Evolutionary conservation across 2,329 filamentous ascomycete species (phyloP).

Genomic region (Alternaria rosae): DNA sequence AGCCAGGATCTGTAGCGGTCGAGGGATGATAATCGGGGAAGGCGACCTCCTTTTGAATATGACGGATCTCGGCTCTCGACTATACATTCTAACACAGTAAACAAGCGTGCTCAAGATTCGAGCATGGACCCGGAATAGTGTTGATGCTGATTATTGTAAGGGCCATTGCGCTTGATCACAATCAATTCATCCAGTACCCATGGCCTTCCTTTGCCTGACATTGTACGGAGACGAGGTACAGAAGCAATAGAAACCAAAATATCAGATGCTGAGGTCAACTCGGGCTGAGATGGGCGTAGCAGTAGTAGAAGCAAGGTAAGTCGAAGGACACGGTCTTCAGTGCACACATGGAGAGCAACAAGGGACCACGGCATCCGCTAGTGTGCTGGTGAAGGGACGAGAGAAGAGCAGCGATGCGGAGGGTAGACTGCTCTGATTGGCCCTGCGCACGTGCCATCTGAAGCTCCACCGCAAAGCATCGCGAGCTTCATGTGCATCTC

Average conservation of each 20-base stretch:
- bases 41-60: no score
- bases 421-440: not conserved
- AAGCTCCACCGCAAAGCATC: conserved; percentile 5
- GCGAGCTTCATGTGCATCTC: not conserved
- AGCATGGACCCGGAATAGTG: no score
- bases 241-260: no score
- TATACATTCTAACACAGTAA: not conserved
- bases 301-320: not conserved
- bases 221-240: no score
- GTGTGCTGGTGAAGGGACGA: not conserved
- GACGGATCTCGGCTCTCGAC: not conserved
- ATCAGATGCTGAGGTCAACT: not conserved
- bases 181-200: no score
- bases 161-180: no score
- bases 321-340: not conserved
- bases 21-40: not conserved
- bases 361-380: not conserved
- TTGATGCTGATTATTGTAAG: no score
- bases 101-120: no score
- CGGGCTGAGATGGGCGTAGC: no score
- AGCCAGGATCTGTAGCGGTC: not conserved
- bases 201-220: no score
- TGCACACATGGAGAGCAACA: not conserved
- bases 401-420: not conserved
- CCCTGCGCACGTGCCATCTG: not conserved